These are phyloP conservation scores for Coelastrella sp. DNA, from an alignment of 139 green algal genomes.

Conservation along the genomic window DNA sequence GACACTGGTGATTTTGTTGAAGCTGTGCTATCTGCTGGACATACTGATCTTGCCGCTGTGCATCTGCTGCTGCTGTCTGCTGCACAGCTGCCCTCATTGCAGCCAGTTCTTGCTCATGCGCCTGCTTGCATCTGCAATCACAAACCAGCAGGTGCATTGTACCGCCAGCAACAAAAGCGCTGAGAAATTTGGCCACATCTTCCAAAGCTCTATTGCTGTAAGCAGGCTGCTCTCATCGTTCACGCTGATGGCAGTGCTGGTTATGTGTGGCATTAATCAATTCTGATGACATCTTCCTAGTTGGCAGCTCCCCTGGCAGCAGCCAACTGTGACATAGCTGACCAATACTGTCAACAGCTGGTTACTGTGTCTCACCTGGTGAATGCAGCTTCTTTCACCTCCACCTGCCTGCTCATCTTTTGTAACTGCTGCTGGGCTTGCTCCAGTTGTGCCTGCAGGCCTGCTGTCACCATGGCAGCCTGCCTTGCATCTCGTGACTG, in stretches of 20 bases:
- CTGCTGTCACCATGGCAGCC: not conserved
- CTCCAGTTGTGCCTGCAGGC: not conserved
- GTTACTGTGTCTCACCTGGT: not conserved
- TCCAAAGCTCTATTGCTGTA: too few relatives aligned
- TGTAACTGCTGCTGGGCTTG: slow-evolving; percentile 8
- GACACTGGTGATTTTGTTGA: not conserved
- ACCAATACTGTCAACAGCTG: not conserved
- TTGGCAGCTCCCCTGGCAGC: not conserved
- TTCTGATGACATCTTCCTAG: too few relatives aligned
- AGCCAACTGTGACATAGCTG: not conserved
- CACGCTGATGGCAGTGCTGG: too few relatives aligned
- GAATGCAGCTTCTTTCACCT: slow-evolving; percentile 17
- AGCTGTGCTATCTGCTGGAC: not conserved
- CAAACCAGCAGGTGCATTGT: not conserved
- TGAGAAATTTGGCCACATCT: not conserved
- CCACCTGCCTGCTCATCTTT: slow-evolving; percentile 12
- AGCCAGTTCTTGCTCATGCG: not conserved
- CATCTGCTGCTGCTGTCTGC: not conserved
- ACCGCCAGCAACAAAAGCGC: not conserved
- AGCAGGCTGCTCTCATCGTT: too few relatives aligned
- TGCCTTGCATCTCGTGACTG: slow-evolving; percentile 10
- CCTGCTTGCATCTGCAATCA: not conserved
- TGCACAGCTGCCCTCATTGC: not conserved
- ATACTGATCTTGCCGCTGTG: not conserved
- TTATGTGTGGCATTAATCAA: too few relatives aligned